Percentiles rank a stretch among this genome's conserved stretches.
These are phyloP conservation scores for Kodamaea neixiangensis DNA, from an alignment of 805 yeast genomes.

Conservation along the genomic window DNA sequence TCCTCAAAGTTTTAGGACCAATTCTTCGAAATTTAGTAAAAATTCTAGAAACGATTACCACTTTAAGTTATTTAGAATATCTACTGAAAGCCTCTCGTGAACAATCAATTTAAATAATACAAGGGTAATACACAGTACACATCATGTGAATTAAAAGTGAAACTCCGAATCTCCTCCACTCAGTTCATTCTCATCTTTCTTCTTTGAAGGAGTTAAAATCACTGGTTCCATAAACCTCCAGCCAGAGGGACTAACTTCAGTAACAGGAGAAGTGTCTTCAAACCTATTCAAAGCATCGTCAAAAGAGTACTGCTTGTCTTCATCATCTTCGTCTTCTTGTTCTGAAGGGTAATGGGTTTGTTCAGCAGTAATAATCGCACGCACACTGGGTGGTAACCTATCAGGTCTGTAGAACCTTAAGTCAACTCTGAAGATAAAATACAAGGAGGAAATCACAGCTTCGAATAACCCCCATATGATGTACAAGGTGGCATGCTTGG, in stretches of 20 bases:
- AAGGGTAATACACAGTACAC: too few species aligned
- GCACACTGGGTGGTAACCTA: constrained; percentile 17
- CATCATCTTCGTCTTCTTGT: constrained; percentile 12
- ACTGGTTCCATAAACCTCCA: constrained; percentile 15
- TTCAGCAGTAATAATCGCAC: constrained; percentile 21
- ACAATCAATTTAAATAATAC: too few species aligned
- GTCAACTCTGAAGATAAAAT: constrained; percentile 22
- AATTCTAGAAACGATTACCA: too few species aligned
- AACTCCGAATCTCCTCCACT: constrained; percentile 26
- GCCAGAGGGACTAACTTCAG: not conserved
- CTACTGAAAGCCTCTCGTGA: too few species aligned
- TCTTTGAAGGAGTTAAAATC: constrained; percentile 6
- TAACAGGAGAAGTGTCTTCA: not conserved
- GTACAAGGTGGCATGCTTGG: constrained; percentile 16
- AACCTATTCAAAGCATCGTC: constrained; percentile 6
- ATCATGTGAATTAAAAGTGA: constrained; percentile 18
- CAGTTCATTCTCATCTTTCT: constrained; percentile 19
- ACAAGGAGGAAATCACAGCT: constrained; percentile 17
- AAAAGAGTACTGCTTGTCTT: constrained; percentile 2
- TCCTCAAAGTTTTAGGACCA: too few species aligned
- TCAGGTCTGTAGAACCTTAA: constrained; percentile 28
- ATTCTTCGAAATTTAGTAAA: too few species aligned
- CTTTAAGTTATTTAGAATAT: too few species aligned
- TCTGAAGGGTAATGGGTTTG: constrained; percentile 29
- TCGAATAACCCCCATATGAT: constrained; percentile 23